A percentile compares a stretch with the other conserved stretches of the same genome.
Evolutionary conservation across 2,329 filamentous ascomycete species (phyloP).

Genomic region (Sclerotiophoma versabilis): DNA sequence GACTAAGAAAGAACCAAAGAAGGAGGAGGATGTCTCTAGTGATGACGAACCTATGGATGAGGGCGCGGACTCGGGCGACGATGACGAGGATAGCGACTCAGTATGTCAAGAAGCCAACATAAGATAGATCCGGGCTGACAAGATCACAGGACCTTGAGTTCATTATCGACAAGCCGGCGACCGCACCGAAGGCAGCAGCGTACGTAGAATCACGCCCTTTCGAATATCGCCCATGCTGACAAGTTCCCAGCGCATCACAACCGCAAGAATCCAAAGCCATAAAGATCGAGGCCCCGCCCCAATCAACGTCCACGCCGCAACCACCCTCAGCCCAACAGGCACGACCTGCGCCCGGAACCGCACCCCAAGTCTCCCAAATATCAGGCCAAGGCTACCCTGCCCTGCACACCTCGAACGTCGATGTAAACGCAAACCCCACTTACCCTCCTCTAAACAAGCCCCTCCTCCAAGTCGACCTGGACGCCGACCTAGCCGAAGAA

Average conservation of each 20-base stretch:
- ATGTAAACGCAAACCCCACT: constrained; percentile 81
- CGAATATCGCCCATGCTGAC: constrained; percentile 23
- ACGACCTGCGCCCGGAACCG: constrained; percentile 25
- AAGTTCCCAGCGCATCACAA: constrained; percentile 28
- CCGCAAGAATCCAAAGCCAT: constrained; percentile 46
- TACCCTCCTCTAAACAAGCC: constrained; percentile 79
- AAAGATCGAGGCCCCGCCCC: constrained; percentile 47
- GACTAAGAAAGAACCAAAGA: constrained; percentile 32
- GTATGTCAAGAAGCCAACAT: constrained; percentile 30
- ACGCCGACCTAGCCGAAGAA: constrained; percentile 65
- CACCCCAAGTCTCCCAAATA: constrained; percentile 32
- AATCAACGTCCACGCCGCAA: constrained; percentile 33
- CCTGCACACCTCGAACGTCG: constrained; percentile 77
- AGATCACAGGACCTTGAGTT: constrained; percentile 59
- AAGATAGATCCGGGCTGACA: constrained; percentile 32
- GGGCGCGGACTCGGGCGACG: constrained; percentile 53
- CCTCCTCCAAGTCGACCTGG: constrained; percentile 64
- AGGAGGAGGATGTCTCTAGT: constrained; percentile 42
- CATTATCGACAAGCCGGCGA: constrained; percentile 57
- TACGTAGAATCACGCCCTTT: constrained; percentile 24
- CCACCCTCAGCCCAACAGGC: constrained; percentile 17
- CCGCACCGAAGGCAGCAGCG: constrained; percentile 48
- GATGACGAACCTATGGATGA: constrained; percentile 56
- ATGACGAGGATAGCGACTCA: constrained; percentile 55
- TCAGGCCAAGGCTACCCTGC: constrained; percentile 63